Evolutionary conservation across 164 flowering plant genomes (phyloP).

Genomic region (Nymphaea thermarum): DNA sequence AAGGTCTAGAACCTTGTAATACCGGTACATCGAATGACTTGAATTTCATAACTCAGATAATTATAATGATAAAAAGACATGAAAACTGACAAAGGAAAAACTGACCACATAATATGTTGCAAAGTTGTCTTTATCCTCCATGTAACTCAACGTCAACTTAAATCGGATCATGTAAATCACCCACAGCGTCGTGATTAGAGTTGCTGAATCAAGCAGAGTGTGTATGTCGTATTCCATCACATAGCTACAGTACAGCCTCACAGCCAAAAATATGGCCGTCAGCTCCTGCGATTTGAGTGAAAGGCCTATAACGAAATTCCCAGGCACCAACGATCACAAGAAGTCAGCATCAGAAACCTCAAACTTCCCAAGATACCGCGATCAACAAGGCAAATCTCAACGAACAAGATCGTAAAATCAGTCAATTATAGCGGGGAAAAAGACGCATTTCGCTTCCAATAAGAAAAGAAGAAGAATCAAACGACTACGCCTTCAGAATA

Average conservation of each 20-base stretch:
- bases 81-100: neutral
- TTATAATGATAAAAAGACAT: neutral
- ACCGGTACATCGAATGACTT: too few species aligned
- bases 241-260: conserved; percentile 19
- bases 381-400: neutral
- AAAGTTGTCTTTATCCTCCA: conserved; percentile 28
- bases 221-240: conserved; percentile 32
- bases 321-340: neutral
- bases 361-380: neutral
- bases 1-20: too few species aligned
- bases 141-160: conserved; percentile 18
- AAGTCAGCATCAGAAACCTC: neutral
- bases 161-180: conserved; percentile 27
- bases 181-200: conserved; percentile 23
- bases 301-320: conserved; percentile 10
- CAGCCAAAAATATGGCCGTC: conserved; percentile 16
- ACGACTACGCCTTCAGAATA: too few species aligned
- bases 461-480: neutral
- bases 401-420: neutral
- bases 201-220: conserved; percentile 25
- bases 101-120: conserved; percentile 22
- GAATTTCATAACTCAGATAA: neutral
- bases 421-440: neutral
- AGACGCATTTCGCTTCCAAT: neutral
- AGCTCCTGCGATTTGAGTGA: conserved; percentile 16